These are phyloP conservation scores for Hirschioporus abietinus DNA, from an alignment of 768 basidiomycete species.

Conservation along the genomic window DNA sequence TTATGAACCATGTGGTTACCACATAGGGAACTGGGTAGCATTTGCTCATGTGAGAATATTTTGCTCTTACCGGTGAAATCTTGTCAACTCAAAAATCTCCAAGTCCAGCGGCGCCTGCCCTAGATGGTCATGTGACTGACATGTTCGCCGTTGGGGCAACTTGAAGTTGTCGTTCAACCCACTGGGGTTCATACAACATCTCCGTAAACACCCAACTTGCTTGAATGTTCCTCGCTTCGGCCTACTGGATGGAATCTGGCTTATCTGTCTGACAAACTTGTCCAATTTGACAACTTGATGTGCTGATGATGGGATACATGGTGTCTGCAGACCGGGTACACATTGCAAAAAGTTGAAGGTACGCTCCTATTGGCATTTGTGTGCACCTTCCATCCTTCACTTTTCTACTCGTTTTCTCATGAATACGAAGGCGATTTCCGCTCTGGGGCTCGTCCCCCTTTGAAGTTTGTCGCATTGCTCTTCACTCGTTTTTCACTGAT, in stretches of 20 bases:
- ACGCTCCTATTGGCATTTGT: conserved; percentile 20
- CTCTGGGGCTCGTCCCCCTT: background rate
- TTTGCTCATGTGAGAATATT: too few relatives aligned
- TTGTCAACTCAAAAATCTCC: too few relatives aligned
- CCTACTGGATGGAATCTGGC: background rate
- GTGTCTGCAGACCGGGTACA: conserved; percentile 54
- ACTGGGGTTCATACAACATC: too few relatives aligned
- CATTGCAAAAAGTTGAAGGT: conserved; percentile 89
- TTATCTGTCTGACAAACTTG: background rate
- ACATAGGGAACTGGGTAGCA: too few relatives aligned
- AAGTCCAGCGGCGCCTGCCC: too few relatives aligned
- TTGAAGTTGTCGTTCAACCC: too few relatives aligned
- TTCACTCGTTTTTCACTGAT: background rate
- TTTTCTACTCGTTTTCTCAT: background rate
- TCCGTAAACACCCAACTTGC: background rate
- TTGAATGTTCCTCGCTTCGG: background rate
- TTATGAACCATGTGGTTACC: too few relatives aligned
- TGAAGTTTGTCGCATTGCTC: background rate
- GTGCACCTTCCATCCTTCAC: background rate
- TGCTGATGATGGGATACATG: background rate
- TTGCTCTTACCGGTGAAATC: too few relatives aligned
- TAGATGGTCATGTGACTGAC: too few relatives aligned
- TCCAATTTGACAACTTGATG: background rate
- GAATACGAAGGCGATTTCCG: background rate
- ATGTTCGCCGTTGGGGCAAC: too few relatives aligned